Evolutionary conservation across 2,329 filamentous ascomycete species (phyloP), one percentile per base, ranked within the genome.

Genomic region (Drechslera avenae): DNA sequence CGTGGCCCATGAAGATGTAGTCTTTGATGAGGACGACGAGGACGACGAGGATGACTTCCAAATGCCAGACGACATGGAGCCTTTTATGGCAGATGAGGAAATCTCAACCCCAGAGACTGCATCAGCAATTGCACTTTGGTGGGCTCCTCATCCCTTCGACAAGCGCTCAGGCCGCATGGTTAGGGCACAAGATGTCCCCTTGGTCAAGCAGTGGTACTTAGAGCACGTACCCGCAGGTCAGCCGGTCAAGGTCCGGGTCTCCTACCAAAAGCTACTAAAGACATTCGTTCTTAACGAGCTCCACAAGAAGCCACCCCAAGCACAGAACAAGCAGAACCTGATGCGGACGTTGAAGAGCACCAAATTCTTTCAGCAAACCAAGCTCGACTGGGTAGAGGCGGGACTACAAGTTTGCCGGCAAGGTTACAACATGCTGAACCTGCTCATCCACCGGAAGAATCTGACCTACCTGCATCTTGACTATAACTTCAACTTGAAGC

Each of bases 291-390:
- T 99, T 59, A 99, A 99, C 63, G 93, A 97, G 76, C 81, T 99
- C 39, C 95, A 99, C 76, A 95, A 93, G 79, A 95, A 92, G 76
- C 90, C 89, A 60, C 91, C 93, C 5, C 97, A 99, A 80, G 90
- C 94, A 3, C 87, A 96, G 62, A 96, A 92, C 78, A 96, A 93
- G 72, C 94, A 99, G 69, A 91, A 95, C 66, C 77, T 99, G 50
- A 83, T 97, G 72, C 86, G 86, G 64, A 95, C 91, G 7, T 76
- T 99, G 60, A 97, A 97, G 76, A 87, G 91, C 62, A 99, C 94
- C 39, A 99, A 99, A 70, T 99, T 99, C 79, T 99, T 99, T 82
- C 95, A 99, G 75, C 94, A 97, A 75, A 99, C 94, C 3, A 96
- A 91, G 7, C 97, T 99, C 58, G 94, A 99, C 73, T 99, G 94